phyloP scores from a whole-genome alignment of 768 basidiomycete genomes.

The Kondoa subrosea region DNA sequence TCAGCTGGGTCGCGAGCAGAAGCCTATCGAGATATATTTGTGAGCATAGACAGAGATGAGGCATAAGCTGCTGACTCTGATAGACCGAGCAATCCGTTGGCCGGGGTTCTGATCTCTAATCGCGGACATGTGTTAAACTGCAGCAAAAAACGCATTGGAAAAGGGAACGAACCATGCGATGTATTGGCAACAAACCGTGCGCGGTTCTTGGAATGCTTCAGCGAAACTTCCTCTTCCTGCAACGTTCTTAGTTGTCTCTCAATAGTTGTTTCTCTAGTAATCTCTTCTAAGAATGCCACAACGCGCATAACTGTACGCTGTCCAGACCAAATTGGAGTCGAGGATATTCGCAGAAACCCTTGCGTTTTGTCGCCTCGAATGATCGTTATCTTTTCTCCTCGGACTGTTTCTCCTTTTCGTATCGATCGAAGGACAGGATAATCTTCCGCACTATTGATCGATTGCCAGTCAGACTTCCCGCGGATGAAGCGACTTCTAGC shows the following conservation, averaged over 20 bases:
- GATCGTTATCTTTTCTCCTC: neutral
- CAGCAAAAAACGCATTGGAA: no score
- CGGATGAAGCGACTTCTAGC: no score
- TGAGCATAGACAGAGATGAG: neutral
- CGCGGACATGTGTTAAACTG: no score
- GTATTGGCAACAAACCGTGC: neutral
- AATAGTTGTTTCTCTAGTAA: neutral
- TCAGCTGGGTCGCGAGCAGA: neutral
- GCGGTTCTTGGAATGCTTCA: neutral
- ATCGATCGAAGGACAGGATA: neutral
- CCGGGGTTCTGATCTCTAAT: neutral
- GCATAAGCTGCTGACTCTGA: neutral
- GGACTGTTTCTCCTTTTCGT: neutral
- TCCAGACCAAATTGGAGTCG: neutral
- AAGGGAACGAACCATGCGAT: neutral
- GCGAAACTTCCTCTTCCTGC: neutral
- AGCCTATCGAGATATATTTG: neutral
- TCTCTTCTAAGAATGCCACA: neutral
- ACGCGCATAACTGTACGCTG: neutral
- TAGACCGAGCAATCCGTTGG: neutral
- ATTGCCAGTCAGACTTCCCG: no score
- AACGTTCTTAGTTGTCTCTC: neutral
- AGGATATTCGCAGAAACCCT: neutral
- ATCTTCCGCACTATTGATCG: neutral
- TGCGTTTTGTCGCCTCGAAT: neutral